Base-by-base conservation (phyloP, 1,139 yeast genomes). In the Geotrichum bryndzae region DNA sequence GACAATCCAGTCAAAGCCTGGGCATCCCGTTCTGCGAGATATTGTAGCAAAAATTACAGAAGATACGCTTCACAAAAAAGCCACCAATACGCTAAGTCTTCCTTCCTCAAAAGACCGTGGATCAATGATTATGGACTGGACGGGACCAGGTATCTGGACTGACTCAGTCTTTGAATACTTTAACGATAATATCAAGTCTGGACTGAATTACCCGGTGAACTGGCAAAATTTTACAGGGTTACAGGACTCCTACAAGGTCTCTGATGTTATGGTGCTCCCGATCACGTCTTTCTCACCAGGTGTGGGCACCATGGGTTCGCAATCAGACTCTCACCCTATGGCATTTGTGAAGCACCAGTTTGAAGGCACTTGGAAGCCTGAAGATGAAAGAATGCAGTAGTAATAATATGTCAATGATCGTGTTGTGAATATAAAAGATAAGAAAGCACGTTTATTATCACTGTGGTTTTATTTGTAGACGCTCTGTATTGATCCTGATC, bases 71-170 rank as follows among this genome's bases (percentile, higher is more conserved):
- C 67, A 41, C 74, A 78, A 72, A 62, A 78, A 75, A 62, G 61
- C 38, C 35, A 76, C 18, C 18, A 18, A 66, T 64, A 2, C 73
- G 73, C 84, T 86, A 54, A 80, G 78, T 33, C 87, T 91, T 27
- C 85, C 87, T 45, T 63, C 68, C 13, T 64, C 66, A 31, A 68
- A 69, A 51, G 70, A 70, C 10, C 66, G 76, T 3, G 79, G 78
- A 5, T 67, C 81, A 82, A 91, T 87, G 70, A 85, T 94, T 62
- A 92, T 94, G 97, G 84, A 90, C 71, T 94, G 98, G 98, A 92
- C 98, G 0, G 99, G 98, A 0, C 96, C 97, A 1, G 98, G 97
- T 0, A 82, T 90, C 35, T 94, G 91, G 84, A 90, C 98, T 0
- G 98, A 94, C 73, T 77, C 84, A 22, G 83, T 92, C 18, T 88